phyloP scores from a whole-genome alignment of 148 eudicot species.

The Cornus florida region DNA sequence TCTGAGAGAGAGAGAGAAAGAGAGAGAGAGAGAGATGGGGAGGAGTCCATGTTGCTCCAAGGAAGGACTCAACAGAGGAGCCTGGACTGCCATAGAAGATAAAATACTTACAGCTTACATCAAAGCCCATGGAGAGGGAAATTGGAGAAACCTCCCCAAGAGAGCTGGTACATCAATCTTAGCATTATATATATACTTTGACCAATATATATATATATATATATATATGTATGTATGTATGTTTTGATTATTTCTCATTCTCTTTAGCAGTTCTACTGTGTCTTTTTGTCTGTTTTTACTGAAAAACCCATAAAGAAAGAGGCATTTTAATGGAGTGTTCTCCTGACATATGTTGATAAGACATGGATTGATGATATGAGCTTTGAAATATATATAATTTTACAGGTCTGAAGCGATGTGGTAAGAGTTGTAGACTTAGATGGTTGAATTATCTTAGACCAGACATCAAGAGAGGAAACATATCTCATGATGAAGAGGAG shows the following conservation, averaged over 20 bases:
- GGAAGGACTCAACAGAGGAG: slow-evolving; percentile 24
- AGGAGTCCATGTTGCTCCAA: slow-evolving; percentile 25
- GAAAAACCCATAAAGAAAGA: too few species aligned
- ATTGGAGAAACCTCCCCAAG: slow-evolving; percentile 23
- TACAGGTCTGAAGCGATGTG: slow-evolving; percentile 11
- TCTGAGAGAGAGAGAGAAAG: too few species aligned
- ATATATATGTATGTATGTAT: too few species aligned
- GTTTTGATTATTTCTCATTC: neutral
- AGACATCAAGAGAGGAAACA: slow-evolving; percentile 9
- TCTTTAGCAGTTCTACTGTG: too few species aligned
- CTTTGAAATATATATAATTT: too few species aligned
- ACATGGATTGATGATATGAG: too few species aligned
- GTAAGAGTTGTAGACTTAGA: slow-evolving; percentile 8
- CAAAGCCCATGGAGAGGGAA: slow-evolving; percentile 21
- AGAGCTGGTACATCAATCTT: slow-evolving; percentile 5
- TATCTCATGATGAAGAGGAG: slow-evolving; percentile 7
- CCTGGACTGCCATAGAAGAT: slow-evolving; percentile 24
- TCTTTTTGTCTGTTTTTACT: too few species aligned
- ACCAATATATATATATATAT: too few species aligned
- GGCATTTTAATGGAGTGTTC: too few species aligned
- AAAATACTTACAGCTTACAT: slow-evolving; percentile 14
- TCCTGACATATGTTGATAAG: too few species aligned
- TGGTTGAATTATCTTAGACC: slow-evolving; percentile 14
- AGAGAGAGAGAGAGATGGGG: slow-evolving; percentile 14
- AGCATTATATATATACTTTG: neutral